Evolutionary conservation across 2,329 filamentous ascomycete genomes (phyloP).

Genomic region (Huntiella decipiens): DNA sequence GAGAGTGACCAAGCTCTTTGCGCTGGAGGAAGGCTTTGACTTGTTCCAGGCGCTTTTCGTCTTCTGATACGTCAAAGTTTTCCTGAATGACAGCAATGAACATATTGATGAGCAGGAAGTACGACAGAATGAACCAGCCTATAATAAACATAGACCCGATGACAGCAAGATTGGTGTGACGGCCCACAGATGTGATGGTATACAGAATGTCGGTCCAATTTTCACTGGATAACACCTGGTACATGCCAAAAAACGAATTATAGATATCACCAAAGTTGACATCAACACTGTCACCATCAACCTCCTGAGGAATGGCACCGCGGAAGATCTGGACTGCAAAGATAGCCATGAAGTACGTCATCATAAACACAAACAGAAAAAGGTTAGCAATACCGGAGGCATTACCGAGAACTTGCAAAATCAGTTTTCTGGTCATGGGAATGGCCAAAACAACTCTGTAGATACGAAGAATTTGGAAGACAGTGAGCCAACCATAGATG

Average conservation of each 20-base stretch:
- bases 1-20: constrained; percentile 58
- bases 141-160: constrained; percentile 82
- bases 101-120: constrained; percentile 97
- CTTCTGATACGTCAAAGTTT: constrained; percentile 96
- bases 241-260: constrained; percentile 95
- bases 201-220: constrained; percentile 88
- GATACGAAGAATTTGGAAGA: constrained; percentile 82
- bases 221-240: constrained; percentile 87
- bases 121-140: constrained; percentile 86
- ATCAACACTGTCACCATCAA: constrained; percentile 39
- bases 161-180: constrained; percentile 57
- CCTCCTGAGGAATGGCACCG: constrained; percentile 57
- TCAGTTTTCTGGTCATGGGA: constrained; percentile 69
- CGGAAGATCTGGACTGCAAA: constrained; percentile 87
- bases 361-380: constrained; percentile 88
- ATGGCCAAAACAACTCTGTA: constrained; percentile 86
- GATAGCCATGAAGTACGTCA: constrained; percentile 84
- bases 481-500: constrained; percentile 68
- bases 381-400: constrained; percentile 81
- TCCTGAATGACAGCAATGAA: constrained; percentile 99
- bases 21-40: constrained; percentile 87
- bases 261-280: constrained; percentile 80
- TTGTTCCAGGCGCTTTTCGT: constrained; percentile 92
- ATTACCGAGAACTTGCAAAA: constrained; percentile 76
- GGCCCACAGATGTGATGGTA: constrained; percentile 52